Conservation (phyloP, 768 basidiomycete genomes). For the Lactarius sanguifluus region DNA sequence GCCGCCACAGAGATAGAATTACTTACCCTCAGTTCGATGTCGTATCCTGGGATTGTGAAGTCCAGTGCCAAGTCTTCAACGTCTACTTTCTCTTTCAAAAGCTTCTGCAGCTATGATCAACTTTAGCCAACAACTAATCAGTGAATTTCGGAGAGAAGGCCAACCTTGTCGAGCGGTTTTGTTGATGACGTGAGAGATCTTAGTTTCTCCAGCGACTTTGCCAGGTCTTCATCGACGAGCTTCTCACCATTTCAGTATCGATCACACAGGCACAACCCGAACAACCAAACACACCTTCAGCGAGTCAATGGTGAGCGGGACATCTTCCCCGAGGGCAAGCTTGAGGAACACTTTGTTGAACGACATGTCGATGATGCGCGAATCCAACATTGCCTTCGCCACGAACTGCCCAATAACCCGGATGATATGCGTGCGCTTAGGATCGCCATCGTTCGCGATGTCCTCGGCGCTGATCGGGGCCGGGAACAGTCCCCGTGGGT, state of each 20-base stretch:
- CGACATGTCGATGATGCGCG: conserved; percentile 93
- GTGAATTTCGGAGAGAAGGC: not conserved
- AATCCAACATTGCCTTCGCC: conserved; percentile 95
- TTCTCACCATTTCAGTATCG: conserved; percentile 35
- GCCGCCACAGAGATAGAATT: not conserved
- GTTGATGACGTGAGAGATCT: conserved; percentile 59
- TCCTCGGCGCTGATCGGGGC: conserved; percentile 74
- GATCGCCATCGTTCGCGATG: conserved; percentile 67
- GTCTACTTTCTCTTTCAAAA: conserved; percentile 58
- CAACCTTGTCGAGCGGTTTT: conserved; percentile 40
- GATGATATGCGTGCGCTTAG: conserved; percentile 83
- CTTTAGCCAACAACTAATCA: not conserved
- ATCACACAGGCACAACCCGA: not conserved
- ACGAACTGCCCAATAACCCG: conserved; percentile 94
- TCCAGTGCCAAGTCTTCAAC: conserved; percentile 91
- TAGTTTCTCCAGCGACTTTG: conserved; percentile 80
- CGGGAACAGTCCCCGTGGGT: conserved; percentile 86
- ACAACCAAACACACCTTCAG: conserved; percentile 57
- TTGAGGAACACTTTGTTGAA: conserved; percentile 96
- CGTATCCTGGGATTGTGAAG: conserved; percentile 95
- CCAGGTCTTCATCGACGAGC: conserved; percentile 84
- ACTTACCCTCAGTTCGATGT: conserved; percentile 84
- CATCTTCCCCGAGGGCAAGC: conserved; percentile 80
- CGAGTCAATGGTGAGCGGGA: conserved; percentile 79
- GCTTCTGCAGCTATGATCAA: conserved; percentile 29